Evolutionary conservation across 495 filamentous ascomycete genomes (phyloP).

Genomic region (Cudoniella acicularis): DNA sequence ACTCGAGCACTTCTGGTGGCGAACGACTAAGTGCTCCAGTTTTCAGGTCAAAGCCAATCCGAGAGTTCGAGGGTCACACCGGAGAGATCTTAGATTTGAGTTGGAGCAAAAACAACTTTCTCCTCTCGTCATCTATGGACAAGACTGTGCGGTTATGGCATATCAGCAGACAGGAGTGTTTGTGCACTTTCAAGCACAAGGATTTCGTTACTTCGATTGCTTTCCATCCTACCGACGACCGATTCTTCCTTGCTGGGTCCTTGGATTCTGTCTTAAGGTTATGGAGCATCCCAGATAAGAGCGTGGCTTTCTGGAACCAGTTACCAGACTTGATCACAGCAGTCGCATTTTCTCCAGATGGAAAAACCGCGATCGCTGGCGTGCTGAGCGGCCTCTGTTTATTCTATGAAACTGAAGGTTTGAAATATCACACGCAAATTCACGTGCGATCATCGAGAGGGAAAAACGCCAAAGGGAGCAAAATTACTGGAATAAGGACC

Average conservation of each 20-base stretch:
- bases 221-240: conserved; percentile 92
- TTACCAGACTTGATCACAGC: conserved; percentile 84
- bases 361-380: conserved; percentile 84
- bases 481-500: conserved; percentile 92
- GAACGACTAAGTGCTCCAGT: conserved; percentile 83
- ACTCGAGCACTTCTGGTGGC: conserved; percentile 43
- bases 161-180: conserved; percentile 75
- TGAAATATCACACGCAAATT: conserved; percentile 79
- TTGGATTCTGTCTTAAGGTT: conserved; percentile 87
- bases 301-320: conserved; percentile 80
- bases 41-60: conserved; percentile 73
- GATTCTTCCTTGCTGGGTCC: conserved; percentile 94
- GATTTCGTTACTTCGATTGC: conserved; percentile 94
- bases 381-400: conserved; percentile 80
- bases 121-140: conserved; percentile 90
- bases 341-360: conserved; percentile 90
- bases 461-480: conserved; percentile 92
- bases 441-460: conserved; percentile 88
- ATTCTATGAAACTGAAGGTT: conserved; percentile 92
- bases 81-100: conserved; percentile 87
- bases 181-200: conserved; percentile 94
- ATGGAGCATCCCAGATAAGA: conserved; percentile 98
- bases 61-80: conserved; percentile 81
- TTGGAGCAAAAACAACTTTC: conserved; percentile 99
- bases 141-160: conserved; percentile 98